Evolutionary conservation across 2,329 filamentous ascomycete genomes (phyloP).

Genomic region (Camillea tinctor): DNA sequence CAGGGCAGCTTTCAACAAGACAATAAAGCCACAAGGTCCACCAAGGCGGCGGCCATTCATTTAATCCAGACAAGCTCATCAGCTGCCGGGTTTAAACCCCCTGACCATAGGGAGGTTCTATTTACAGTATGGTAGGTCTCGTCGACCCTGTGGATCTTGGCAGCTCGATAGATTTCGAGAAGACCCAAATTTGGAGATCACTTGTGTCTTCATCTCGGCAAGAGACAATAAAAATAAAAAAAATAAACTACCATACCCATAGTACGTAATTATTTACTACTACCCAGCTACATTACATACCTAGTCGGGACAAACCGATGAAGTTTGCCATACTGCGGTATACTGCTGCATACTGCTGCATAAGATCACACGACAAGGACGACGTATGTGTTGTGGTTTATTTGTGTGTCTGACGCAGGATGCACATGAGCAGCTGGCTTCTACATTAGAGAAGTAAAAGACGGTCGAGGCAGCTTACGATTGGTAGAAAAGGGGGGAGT

Average conservation of each 20-base stretch:
- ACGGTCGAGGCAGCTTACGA: not conserved
- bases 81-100: not conserved
- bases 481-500: not conserved
- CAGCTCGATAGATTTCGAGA: not conserved
- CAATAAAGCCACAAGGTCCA: not conserved
- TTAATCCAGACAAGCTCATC: not conserved
- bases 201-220: slow-evolving; percentile 6
- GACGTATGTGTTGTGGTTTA: not conserved
- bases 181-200: slow-evolving; percentile 3
- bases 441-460: too few species aligned
- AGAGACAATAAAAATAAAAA: slow-evolving; percentile 4
- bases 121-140: not conserved
- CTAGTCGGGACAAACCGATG: too few species aligned
- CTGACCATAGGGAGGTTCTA: not conserved
- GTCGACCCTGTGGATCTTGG: not conserved
- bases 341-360: not conserved
- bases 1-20: not conserved
- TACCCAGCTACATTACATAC: too few species aligned
- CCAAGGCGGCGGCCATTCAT: not conserved
- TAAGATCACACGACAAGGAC: not conserved
- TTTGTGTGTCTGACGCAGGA: not conserved
- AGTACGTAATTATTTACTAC: not conserved
- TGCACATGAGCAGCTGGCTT: too few species aligned
- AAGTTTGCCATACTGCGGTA: too few species aligned
- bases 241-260: not conserved